Evolutionary conservation across 208 protist species (phyloP).

Genomic region (Acanthamoeba lenticulata): DNA sequence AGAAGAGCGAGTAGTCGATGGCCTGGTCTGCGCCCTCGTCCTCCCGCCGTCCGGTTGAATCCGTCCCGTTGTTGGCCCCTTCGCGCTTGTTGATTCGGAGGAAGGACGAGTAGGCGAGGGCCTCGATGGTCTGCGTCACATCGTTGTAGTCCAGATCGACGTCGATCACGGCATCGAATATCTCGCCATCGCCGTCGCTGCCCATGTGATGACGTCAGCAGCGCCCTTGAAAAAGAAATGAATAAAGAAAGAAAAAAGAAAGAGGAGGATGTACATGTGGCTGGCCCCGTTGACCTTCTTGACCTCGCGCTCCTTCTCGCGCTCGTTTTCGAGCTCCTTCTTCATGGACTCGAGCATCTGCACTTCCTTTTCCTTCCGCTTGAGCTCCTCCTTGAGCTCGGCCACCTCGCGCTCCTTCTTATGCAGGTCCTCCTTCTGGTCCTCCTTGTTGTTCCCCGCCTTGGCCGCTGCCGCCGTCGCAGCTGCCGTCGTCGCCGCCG

Average conservation of each 20-base stretch:
- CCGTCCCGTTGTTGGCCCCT: background rate
- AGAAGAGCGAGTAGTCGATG: background rate
- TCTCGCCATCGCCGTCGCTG: constrained; percentile 14
- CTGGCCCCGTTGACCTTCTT: constrained; percentile 18
- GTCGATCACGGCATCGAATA: constrained; percentile 7
- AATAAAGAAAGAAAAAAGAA: background rate
- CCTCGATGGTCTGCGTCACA: constrained; percentile 9
- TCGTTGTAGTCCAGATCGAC: constrained; percentile 35
- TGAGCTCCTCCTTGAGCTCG: constrained; percentile 19
- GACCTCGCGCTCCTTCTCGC: background rate
- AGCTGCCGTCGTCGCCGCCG: too few species aligned
- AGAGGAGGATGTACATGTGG: background rate
- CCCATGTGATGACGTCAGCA: too few species aligned
- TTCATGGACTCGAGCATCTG: constrained; percentile 24
- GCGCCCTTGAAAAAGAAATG: background rate
- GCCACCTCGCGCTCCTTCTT: constrained; percentile 4
- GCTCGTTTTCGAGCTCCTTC: background rate
- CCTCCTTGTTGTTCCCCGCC: background rate
- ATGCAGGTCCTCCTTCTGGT: background rate
- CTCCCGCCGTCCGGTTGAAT: background rate
- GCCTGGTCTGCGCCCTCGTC: background rate
- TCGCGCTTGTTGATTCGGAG: background rate
- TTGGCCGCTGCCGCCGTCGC: background rate
- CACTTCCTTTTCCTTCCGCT: constrained; percentile 25
- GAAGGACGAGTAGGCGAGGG: constrained; percentile 1